Base-by-base conservation (phyloP, 2,329 filamentous ascomycete genomes). In the Claviceps maximensis region DNA sequence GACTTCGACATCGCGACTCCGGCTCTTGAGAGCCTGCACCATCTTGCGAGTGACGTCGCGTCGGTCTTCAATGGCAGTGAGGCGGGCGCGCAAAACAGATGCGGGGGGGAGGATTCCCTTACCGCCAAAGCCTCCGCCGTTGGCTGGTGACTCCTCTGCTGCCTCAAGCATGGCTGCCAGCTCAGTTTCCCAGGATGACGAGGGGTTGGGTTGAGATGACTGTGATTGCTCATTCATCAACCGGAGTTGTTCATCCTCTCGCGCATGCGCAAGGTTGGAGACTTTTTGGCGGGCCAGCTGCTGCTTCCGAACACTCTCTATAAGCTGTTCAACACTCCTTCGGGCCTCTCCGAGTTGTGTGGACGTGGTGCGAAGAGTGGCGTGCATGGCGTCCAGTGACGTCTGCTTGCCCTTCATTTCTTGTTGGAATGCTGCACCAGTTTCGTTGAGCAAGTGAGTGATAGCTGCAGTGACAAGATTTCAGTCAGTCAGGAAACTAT, bases 401-500 rank as follows among this genome's bases (percentile, higher is more conserved):
- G 84, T 77, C 70, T 96, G 90, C 65, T 95, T 95, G 46, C 84
- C 76, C 60, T 84, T 86, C 57, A 95, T 81, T 65, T 91, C 87
- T 49, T 82, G 75, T 53, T 87, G 84, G 65, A 96, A 91, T 46
- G 88, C 82, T 45, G 82, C 77, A 49, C 89, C 83, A 5, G 89
- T 87, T 59, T 89, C 83, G 45, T 81, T 82, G 23, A 98, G 76
- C 49, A 95, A 82, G 58, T 88, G 84, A 45, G 87, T 87, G 61
- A 96, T 90, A 49, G 90, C 86, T 83, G 62, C 57, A 46, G 41
- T 4, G 10, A 10, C 2, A 13, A 6, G 27, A 52, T n/a, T n/a
- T 9, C 23, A 10, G 51, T 27, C 29, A 48, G 41, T 47, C n/a
- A 33, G n/a, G 7, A 36, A 25, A 7, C 4, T 13, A 45, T n/a